phyloP scores from a whole-genome alignment of 1,284 basidiomycete genomes.

The Amylostereum chailletii region DNA sequence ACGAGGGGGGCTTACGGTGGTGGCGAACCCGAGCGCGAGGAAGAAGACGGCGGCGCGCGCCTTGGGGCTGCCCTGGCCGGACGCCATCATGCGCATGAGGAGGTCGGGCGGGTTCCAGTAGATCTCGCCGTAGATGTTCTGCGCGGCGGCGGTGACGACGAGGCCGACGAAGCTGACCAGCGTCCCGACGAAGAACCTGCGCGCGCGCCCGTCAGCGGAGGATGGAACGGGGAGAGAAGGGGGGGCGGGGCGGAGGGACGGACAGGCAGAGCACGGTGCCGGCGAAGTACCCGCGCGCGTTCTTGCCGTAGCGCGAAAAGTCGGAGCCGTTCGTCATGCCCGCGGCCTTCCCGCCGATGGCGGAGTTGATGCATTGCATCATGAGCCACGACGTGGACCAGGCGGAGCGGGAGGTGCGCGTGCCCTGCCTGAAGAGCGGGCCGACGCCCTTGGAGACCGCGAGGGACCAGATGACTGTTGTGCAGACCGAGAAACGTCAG shows the following conservation, averaged over 20 bases:
- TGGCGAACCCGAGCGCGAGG: constrained; percentile 11
- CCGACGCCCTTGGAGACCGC: constrained; percentile 10
- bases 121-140: constrained; percentile 13
- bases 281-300: constrained; percentile 1
- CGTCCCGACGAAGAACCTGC: constrained; percentile 9
- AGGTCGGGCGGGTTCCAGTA: constrained; percentile 16
- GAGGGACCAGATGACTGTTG: constrained; percentile 11
- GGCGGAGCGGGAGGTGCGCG: constrained; percentile 1
- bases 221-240: neutral
- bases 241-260: neutral
- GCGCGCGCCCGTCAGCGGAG: neutral
- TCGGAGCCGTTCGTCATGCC: constrained; percentile 14
- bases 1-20: constrained; percentile 2
- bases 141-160: constrained; percentile 11
- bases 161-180: constrained; percentile 12
- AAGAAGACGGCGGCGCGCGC: constrained; percentile 13
- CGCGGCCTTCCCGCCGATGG: constrained; percentile 10
- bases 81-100: constrained; percentile 13
- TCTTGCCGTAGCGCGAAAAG: constrained; percentile 12
- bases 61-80: constrained; percentile 10
- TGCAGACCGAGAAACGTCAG: neutral
- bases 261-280: constrained; percentile 1
- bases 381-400: constrained; percentile 11
- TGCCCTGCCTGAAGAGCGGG: constrained; percentile 8
- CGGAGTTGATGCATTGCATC: constrained; percentile 9